Evolutionary conservation across 1,284 basidiomycete genomes (phyloP).

Genomic region (Pyrrhoderma noxium): DNA sequence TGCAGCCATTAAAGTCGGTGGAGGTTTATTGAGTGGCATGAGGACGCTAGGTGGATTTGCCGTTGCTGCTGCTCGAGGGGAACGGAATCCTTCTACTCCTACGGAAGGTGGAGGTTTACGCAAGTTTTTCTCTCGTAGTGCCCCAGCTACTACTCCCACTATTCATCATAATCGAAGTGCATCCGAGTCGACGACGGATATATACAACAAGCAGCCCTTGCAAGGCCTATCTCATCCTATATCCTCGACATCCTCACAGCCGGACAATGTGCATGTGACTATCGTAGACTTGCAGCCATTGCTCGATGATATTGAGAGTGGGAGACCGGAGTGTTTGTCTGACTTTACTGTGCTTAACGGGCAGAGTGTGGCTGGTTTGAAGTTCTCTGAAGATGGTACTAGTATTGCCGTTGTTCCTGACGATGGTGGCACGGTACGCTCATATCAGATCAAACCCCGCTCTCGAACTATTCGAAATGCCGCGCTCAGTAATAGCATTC

Average conservation of each 20-base stretch:
- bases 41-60: conserved; percentile 58
- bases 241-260: not conserved
- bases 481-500: conserved; percentile 11
- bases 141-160: conserved; percentile 38
- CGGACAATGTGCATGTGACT: conserved; percentile 32
- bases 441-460: conserved; percentile 44
- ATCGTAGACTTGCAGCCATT: conserved; percentile 49
- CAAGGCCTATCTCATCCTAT: not conserved
- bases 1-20: conserved; percentile 52
- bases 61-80: conserved; percentile 39
- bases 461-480: conserved; percentile 18
- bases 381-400: conserved; percentile 57
- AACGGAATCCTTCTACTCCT: conserved; percentile 9
- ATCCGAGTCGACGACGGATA: not conserved
- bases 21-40: conserved; percentile 56
- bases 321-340: conserved; percentile 31
- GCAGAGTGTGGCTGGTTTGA: conserved; percentile 44
- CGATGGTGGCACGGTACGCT: conserved; percentile 54
- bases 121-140: conserved; percentile 55
- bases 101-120: conserved; percentile 22
- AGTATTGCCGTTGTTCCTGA: conserved; percentile 47
- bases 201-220: conserved; percentile 26
- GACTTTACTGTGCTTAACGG: conserved; percentile 42
- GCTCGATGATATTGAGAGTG: conserved; percentile 18
- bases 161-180: conserved; percentile 11